A percentile compares a stretch with the other conserved stretches of the same genome.
Evolutionary conservation across 805 yeast species (phyloP).

Genomic region (Yarrowia sp.): DNA sequence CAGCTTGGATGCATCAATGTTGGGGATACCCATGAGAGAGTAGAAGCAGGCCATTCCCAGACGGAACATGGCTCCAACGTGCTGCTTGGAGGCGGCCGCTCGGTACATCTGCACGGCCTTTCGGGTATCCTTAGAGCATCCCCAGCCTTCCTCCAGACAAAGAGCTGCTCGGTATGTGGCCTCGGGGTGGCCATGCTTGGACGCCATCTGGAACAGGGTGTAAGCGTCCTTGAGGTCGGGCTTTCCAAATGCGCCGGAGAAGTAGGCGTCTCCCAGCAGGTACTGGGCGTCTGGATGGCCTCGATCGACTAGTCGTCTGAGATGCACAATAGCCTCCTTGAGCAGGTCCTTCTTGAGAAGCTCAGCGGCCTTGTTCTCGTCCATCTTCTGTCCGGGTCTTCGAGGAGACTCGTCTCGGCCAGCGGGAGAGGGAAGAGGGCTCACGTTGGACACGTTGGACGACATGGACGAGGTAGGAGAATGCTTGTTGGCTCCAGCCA

Average conservation of each 20-base stretch:
- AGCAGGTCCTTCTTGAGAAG: constrained; percentile 54
- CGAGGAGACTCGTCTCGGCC: constrained; percentile 13
- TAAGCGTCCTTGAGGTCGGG: constrained; percentile 76
- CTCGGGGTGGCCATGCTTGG: constrained; percentile 90
- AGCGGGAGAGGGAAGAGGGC: constrained; percentile 7
- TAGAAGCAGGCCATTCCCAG: constrained; percentile 83
- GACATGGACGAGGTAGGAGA: constrained; percentile 8
- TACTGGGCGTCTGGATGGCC: constrained; percentile 91
- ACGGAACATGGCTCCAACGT: constrained; percentile 95
- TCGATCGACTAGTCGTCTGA: constrained; percentile 68
- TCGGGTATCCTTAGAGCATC: constrained; percentile 82
- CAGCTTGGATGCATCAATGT: constrained; percentile 64
- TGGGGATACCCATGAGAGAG: constrained; percentile 73
- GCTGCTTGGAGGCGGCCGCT: constrained; percentile 85
- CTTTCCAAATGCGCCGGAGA: constrained; percentile 80
- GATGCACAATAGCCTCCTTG: constrained; percentile 70
- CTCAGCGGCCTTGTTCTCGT: constrained; percentile 7
- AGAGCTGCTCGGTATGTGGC: constrained; percentile 87
- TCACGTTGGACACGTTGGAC: neutral
- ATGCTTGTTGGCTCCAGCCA: constrained; percentile 31
- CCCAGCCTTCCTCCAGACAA: constrained; percentile 92
- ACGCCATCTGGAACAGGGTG: constrained; percentile 76
- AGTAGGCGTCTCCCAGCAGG: constrained; percentile 81
- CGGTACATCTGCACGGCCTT: constrained; percentile 78
- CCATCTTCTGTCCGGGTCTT: neutral